Base-by-base conservation (phyloP, 768 basidiomycete genomes). In the Tylopilus sp. region DNA sequence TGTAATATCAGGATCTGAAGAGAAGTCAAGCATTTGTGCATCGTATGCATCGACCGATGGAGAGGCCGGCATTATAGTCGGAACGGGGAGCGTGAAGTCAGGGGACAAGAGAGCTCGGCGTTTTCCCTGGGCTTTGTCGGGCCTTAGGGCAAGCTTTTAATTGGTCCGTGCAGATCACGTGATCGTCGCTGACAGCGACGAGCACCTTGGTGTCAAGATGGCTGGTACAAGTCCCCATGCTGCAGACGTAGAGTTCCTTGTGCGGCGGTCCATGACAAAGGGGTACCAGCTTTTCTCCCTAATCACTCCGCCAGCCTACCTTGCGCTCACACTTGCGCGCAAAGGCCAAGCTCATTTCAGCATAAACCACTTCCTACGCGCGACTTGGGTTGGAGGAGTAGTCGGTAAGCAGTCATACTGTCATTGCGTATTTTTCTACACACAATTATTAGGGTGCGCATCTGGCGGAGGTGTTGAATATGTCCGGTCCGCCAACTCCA, bases 381-480 rank as follows among this genome's bases (percentile, higher is more conserved):
- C 86, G 28, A 86, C 86, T 15, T 90, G 87, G 88, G 60, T 83
- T 5, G 83, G 85, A 17, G 85, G 88, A 26, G 65, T 77, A 17
- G 70, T 69, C 44, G 88, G 88, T 51, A 44, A 40, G 49, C 20
- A 22, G 42, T 25, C 17, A 6, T 26, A 11, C 21, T 13, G 8
- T 23, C 3, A 0, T 10, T 22, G 28, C 20, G 8, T 28, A 0
- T 26, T 39, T 40, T 15, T 47, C 47, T 47, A 28, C 26, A 58
- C 26, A 9, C 10, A 26, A 36, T 39, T 22, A n/a, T 40, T 35
- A 71, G 69, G 69, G 40, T 69, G 76, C 12, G 74, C 68, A 13
- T 70, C 69, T 3, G 78, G 79, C 26, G 86, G 83, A 39, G 76
- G 74, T 7, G 70, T 79, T n/a, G 79, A 81, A 39, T 88, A 86